Evolutionary conservation across 73 alveolate genomes (phyloP).

Genomic region (Loxodes magnus): DNA sequence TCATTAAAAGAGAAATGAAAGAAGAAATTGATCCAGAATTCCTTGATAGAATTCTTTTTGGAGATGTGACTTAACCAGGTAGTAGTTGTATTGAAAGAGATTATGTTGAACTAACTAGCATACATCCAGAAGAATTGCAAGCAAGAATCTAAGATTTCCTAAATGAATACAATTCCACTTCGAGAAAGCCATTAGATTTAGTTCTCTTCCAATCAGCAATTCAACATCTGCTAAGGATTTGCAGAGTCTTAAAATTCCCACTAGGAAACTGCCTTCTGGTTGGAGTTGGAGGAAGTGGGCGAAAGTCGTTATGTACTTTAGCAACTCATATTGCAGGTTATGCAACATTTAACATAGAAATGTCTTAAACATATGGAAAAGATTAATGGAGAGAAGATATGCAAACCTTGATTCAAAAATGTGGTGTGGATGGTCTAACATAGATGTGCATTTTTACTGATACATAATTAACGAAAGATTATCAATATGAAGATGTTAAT

Average conservation of each 20-base stretch:
- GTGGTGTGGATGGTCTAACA: constrained; percentile 74
- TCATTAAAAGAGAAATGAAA: constrained; percentile 79
- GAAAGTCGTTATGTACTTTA: constrained; percentile 90
- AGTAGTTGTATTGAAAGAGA: constrained; percentile 52
- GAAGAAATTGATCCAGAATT: constrained; percentile 74
- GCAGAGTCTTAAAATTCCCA: constrained; percentile 90
- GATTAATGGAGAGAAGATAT: constrained; percentile 96
- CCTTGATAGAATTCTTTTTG: constrained; percentile 83
- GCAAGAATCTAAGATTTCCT: constrained; percentile 72
- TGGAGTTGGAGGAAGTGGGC: constrained; percentile 99
- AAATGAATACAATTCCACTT: constrained; percentile 51
- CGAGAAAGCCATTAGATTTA: constrained; percentile 87
- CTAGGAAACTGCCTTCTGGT: constrained; percentile 97
- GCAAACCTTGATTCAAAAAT: constrained; percentile 74
- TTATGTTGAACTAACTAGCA: constrained; percentile 55
- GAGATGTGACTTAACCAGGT: too few species aligned
- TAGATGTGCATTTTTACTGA: constrained; percentile 90
- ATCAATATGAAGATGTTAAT: constrained; percentile 93
- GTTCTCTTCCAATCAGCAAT: constrained; percentile 96
- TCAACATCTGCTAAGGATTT: constrained; percentile 95
- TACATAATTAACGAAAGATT: constrained; percentile 89
- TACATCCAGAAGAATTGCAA: constrained; percentile 51
- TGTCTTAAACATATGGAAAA: constrained; percentile 88
- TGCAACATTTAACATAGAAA: constrained; percentile 90
- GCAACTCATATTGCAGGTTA: constrained; percentile 92